Evolutionary conservation across 2,329 filamentous ascomycete species (phyloP), one percentile per base, ranked within the genome.

Genomic region (Alternaria rosae): DNA sequence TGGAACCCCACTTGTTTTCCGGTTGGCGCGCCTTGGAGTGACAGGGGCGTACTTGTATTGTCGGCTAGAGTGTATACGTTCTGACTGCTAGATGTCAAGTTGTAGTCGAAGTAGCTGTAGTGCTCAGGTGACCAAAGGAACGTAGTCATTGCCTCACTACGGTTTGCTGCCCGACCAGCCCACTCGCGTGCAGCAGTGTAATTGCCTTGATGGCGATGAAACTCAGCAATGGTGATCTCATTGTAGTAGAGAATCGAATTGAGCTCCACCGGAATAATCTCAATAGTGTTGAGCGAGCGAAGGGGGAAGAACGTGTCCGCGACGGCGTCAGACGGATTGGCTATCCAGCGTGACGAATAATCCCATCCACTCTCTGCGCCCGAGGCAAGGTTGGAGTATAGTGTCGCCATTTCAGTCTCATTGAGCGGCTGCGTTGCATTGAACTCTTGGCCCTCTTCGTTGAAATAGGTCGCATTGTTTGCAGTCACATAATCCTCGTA

Each of bases 221-320:
- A 89, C 3, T 79, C 70, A 11, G 86, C 82, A 54, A 91, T 88
- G 53, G 84, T 82, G 2, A 86, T 79, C 70, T 91, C 89, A 66
- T 89, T 90, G 69, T 84, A 84, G 75, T 91, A 91, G 9, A 91
- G 78, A 45, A 91, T 90, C 1, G 88, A 86, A 76, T 91, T 91
- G 64, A 91, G 83, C 58, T 91, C 89, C 3, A 91, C 87, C 2
- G 88, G 87, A 2, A 91, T 79, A 11, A 86, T 83, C 47, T 86
- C 83, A 59, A 81, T 79, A 7, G 85, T 85, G 75, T 90, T 90
- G 44, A 91, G 83, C 13, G 85, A 88, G 30, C 88, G 85, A 9
- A 91, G 82, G 0, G 89, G 89, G 78, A 91, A 91, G 74, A 87
- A 90, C 20, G 85, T 82, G 68, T 90, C 87, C 25, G 80, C 77